Evolutionary conservation across 495 filamentous ascomycete genomes (phyloP).

Genomic region (Aspergillus olivimuriae): DNA sequence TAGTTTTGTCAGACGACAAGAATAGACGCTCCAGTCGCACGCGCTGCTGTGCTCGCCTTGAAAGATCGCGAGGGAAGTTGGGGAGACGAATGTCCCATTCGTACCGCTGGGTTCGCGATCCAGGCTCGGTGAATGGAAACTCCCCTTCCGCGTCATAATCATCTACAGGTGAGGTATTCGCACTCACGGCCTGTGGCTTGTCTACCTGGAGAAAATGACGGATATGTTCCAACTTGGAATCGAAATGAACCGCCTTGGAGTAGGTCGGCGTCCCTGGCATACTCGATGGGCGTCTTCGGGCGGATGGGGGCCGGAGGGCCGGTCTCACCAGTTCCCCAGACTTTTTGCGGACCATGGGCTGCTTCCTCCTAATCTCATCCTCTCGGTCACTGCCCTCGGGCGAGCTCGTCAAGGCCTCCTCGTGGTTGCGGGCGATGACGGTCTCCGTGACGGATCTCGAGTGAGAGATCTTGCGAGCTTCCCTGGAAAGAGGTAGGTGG

Average conservation of each 20-base stretch:
- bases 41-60: constrained; percentile 55
- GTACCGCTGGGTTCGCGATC: constrained; percentile 39
- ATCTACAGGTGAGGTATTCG: constrained; percentile 89
- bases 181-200: constrained; percentile 87
- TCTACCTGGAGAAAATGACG: constrained; percentile 92
- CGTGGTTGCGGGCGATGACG: constrained; percentile 46
- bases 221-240: constrained; percentile 89
- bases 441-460: constrained; percentile 80
- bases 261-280: constrained; percentile 97
- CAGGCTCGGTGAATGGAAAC: constrained; percentile 71
- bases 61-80: constrained; percentile 72
- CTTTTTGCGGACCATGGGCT: constrained; percentile 93
- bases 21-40: constrained; percentile 78
- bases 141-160: constrained; percentile 74
- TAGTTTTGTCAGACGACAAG: constrained; percentile 80
- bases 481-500: constrained; percentile 41
- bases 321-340: constrained; percentile 95
- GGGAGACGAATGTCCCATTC: constrained; percentile 83
- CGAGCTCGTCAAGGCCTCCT: constrained; percentile 52
- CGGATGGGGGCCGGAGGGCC: constrained; percentile 69
- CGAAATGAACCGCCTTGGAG: constrained; percentile 92
- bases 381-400: constrained; percentile 64
- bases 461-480: constrained; percentile 67
- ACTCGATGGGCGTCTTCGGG: constrained; percentile 75
- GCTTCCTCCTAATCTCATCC: constrained; percentile 51